These are phyloP conservation scores for Fraxinus quadrangulata DNA, from an alignment of 257 asterid genomes.

Conservation along the genomic window DNA sequence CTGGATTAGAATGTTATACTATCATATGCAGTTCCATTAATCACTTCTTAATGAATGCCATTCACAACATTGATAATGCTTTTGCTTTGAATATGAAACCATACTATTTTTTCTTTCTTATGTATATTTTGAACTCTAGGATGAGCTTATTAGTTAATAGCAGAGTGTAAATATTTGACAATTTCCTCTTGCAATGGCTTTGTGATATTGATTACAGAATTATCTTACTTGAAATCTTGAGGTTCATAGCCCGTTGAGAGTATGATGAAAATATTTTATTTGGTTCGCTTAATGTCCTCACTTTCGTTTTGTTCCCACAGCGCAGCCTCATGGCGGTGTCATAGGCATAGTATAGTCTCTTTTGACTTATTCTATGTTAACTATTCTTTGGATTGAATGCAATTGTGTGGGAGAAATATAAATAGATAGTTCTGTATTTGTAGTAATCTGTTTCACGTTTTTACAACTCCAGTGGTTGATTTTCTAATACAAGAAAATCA, in stretches of 20 bases:
- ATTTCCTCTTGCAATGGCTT: not conserved
- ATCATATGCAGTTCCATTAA: not conserved
- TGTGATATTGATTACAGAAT: not conserved
- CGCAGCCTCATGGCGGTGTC: not conserved
- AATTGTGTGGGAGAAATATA: not conserved
- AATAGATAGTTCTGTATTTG: not conserved
- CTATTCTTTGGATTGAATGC: not conserved
- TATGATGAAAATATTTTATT: not conserved
- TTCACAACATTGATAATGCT: not conserved
- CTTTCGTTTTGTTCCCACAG: not conserved
- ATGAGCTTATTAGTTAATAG: constrained; percentile 9
- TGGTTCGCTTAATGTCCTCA: not conserved
- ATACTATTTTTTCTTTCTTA: too few relatives aligned
- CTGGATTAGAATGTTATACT: not conserved
- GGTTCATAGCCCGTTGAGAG: not conserved
- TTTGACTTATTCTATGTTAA: not conserved
- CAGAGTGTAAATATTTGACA: not conserved
- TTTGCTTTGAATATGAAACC: not conserved
- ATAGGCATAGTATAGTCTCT: not conserved
- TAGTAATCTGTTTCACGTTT: not conserved
- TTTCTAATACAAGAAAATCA: not conserved
- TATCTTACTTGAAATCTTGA: not conserved
- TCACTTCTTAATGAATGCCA: not conserved
- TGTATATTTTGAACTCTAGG: not conserved
- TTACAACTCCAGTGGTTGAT: not conserved